Base-by-base conservation (phyloP, 1,284 basidiomycete genomes). In the Sphaerobolus stellatus region DNA sequence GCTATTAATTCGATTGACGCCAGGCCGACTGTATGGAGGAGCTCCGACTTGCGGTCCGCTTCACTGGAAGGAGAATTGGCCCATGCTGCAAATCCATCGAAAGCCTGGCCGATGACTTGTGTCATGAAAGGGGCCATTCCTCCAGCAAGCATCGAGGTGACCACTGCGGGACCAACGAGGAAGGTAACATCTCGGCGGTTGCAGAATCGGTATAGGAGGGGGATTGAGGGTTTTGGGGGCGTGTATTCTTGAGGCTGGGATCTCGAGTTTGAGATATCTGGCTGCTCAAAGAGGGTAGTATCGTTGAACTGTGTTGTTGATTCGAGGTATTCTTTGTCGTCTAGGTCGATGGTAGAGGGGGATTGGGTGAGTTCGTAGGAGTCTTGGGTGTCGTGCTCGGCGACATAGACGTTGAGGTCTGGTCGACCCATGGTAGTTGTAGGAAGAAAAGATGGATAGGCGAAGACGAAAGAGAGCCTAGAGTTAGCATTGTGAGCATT, bases 51-150 rank as follows among this genome's bases (percentile, higher is more conserved):
- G 68, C 65, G 51, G 77, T 69, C 2, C 78, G 69, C 7, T 75
- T 78, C 56, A 79, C 86, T 0, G 75, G 71, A 45, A 69, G 82
- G 72, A n/a, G n/a, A n/a, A n/a, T n/a, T n/a, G n/a, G n/a, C n/a
- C 68, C 74, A 85, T 4, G 64, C 59, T 2, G 83, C 75, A 63
- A 97, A 94, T 0, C 86, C 79, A 62, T 90, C 81, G 73, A 98
- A 97, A 5, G 87, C 84, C 51, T 89, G 80, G 28, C 96, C 95
- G 59, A 98, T 77, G 59, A 96, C 83, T 51, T 84, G 80, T 5
- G 96, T 95, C 94, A 98, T 98, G 75, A 91, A 91, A 1, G 96
- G 92, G 0, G 91, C 92, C 33, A 98, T 78, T 33, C 86, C 82
- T 41, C 93, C 91, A 0, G 86, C 79, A 40, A 83, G 71, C 36